Evolutionary conservation across 1,284 basidiomycete species (phyloP), one percentile per base, ranked within the genome.

Genomic region (Rhodofomes roseus): DNA sequence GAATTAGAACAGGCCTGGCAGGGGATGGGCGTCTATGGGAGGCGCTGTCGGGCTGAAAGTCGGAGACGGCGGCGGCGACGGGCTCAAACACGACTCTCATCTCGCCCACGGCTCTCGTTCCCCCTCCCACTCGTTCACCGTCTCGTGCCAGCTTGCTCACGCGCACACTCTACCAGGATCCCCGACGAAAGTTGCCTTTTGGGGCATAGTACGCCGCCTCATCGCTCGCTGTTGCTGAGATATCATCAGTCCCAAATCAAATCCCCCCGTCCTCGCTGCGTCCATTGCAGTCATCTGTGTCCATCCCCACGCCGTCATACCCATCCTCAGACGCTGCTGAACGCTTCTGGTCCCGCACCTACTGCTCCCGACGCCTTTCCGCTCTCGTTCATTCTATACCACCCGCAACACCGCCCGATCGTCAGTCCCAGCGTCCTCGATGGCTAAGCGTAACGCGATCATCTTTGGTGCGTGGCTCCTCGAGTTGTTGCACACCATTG

Each of bases 381-480:
- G n/a, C 48, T 37, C 31, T 41, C 39, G 46, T 36, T 44, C n/a
- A 51, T 56, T 36, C 31, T 36, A 41, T 55, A 60, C 54, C 37
- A 56, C 37, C 56, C 55, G 18, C 20, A 34, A 34, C 31, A 52
- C 27, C 39, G 20, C 27, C 25, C 27, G 41, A 39, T 51, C 23
- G 22, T 44, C 12, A 12, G 20, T 43, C 46, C 25, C 34, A 34
- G 40, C 34, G 11, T 29, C 29, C 31, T 36, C 34, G 27, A 77
- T 77, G 76, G 71, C 77, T 54, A 72, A 70, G 52, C 89, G 86
- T 72, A 85, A 75, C 73, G 92, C 84, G 34, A 81, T 94, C 66
- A 89, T 95, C 65, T 87, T 93, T 65, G 92, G 92, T 93, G 64
- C 50, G 54, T 36, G 20, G 55, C 36, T 53, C 36, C 40, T 23